Base-by-base conservation (phyloP, 345 rosid genomes). In the Linum tenue region DNA sequence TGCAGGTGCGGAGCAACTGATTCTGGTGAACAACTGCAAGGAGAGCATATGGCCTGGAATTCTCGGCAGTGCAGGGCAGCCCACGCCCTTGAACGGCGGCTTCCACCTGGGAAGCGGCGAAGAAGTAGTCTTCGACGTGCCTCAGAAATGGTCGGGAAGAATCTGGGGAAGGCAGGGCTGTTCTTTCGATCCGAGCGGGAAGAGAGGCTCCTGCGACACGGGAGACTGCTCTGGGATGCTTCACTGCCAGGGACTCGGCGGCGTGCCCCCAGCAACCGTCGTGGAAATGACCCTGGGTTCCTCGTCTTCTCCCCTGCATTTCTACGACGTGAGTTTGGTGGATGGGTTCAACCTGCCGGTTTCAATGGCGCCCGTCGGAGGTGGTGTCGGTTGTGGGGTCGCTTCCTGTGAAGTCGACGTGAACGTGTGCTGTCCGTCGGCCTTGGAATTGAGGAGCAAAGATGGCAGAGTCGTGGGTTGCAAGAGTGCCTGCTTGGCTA, bases 401-500 rank as follows among this genome's bases (percentile, higher is more conserved):
- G 97, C 99, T 1, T 79, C 96, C 0, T 92, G 99, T 66, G 95
- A 86, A 15, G 94, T 80, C 10, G 86, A 92, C 78, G 48, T 92
- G 76, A 92, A 92, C 56, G 72, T 80, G 12, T 85, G 96, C 66
- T 92, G 97, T 67, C 99, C 99, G 1, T 88, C 95, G 0, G 95
- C 86, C 3, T 65, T 92, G 84, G 97, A 88, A 72, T 87, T 88
- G 22, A 86, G 68, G 81, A 22, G 31, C 31, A 79, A 69, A 63
- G 72, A 80, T 39, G 88, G 80, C 5, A 85, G 71, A 71, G 83
- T 88, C 0, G 90, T 92, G 14, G 97, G 90, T 0, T 92, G 99
- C 68, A 90, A 92, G 69, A 92, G 99, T 69, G 99, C 92, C 2
- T 92, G 99, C 75, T 77, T 92, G 65, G 99, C 99, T 12, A 85